A percentile compares a stretch with the other conserved stretches of the same genome.
phyloP scores from a whole-genome alignment of 176 grass and related monocot species.

The Cenchrus fungigraminus region DNA sequence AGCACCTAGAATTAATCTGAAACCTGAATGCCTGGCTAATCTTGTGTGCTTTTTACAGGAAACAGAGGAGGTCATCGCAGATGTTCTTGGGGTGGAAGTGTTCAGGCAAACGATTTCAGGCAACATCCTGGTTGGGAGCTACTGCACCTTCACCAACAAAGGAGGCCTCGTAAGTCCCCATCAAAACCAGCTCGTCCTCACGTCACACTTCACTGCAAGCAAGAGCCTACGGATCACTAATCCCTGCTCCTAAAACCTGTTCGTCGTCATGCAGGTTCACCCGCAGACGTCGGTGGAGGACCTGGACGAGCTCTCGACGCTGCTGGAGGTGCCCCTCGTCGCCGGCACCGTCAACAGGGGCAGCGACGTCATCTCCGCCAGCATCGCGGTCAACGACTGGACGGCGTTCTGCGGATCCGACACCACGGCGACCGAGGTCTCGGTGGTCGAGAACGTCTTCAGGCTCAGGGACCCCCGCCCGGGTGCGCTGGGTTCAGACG shows the following conservation, averaged over 20 bases:
- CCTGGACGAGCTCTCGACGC: constrained; percentile 86
- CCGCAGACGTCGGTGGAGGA: constrained; percentile 91
- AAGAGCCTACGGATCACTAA: neutral
- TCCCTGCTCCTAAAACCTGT: neutral
- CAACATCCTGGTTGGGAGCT: constrained; percentile 89
- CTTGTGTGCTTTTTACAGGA: constrained; percentile 44
- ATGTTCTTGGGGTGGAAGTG: constrained; percentile 81
- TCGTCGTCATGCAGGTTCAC: constrained; percentile 55
- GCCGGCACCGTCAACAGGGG: constrained; percentile 81
- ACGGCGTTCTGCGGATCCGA: constrained; percentile 83
- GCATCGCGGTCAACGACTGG: constrained; percentile 84
- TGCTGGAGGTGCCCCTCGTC: constrained; percentile 90
- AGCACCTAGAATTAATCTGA: neutral
- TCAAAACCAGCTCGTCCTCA: neutral
- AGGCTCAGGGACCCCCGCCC: constrained; percentile 67
- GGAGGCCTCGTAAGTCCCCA: constrained; percentile 70
- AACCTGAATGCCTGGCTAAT: neutral
- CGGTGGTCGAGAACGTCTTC: constrained; percentile 77
- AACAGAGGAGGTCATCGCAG: constrained; percentile 84
- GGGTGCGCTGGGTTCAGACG: constrained; percentile 53
- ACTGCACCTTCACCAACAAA: constrained; percentile 77
- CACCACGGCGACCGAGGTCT: constrained; percentile 86
- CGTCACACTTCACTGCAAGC: neutral
- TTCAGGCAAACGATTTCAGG: constrained; percentile 87
- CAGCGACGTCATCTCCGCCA: constrained; percentile 68